Conservation (phyloP, 108 stramenopile genomes). For the Chaetoceros muelleri region DNA sequence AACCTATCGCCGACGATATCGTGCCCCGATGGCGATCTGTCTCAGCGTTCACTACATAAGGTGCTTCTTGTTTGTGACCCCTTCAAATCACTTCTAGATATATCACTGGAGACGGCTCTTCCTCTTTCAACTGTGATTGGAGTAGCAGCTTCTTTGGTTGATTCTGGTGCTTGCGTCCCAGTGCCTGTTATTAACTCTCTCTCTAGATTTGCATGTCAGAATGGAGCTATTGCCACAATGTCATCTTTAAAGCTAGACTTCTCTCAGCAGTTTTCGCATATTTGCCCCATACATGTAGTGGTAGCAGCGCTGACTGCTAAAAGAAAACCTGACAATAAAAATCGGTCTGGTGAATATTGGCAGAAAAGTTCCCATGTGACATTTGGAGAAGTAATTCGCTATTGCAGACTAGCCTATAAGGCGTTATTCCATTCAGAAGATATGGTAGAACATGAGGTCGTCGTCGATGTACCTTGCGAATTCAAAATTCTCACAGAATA, state of each 20-base stretch:
- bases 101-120: conserved; percentile 56
- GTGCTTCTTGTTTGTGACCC: conserved; percentile 48
- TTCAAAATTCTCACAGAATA: not conserved
- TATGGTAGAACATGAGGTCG: not conserved
- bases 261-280: conserved; percentile 43
- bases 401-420: not conserved
- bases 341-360: conserved; percentile 8
- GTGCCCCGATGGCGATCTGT: conserved; percentile 10
- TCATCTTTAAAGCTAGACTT: conserved; percentile 40
- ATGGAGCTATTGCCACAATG: conserved; percentile 33
- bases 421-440: not conserved
- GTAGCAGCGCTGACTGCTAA: conserved; percentile 22
- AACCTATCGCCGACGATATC: conserved; percentile 26
- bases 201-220: conserved; percentile 34
- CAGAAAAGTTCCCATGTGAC: conserved; percentile 19
- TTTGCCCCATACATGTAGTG: conserved; percentile 26
- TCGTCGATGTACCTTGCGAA: not conserved
- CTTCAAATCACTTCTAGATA: conserved; percentile 47
- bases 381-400: conserved; percentile 23
- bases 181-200: conserved; percentile 38
- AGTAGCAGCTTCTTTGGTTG: conserved; percentile 46
- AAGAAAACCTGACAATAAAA: conserved; percentile 12
- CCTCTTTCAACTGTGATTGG: conserved; percentile 45
- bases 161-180: conserved; percentile 35
- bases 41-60: conserved; percentile 34